These are phyloP conservation scores for Phaeolepiota aurea DNA, from an alignment of 768 basidiomycete genomes.

Conservation along the genomic window DNA sequence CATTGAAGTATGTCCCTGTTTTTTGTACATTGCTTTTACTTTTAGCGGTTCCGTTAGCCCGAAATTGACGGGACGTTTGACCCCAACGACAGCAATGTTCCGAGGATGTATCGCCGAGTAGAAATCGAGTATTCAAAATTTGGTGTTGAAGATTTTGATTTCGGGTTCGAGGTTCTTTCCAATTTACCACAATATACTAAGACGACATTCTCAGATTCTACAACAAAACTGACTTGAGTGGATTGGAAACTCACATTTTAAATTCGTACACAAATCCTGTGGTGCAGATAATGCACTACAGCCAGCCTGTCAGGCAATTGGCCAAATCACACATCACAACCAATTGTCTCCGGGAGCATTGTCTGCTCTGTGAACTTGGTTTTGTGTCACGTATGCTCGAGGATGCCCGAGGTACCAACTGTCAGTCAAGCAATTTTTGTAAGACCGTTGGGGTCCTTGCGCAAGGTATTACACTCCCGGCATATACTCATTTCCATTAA, in stretches of 20 bases:
- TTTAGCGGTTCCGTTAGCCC: slow-evolving; percentile 31
- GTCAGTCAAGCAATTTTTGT: slow-evolving; percentile 96
- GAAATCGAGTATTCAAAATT: slow-evolving; percentile 99
- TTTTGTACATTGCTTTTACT: slow-evolving; percentile 3
- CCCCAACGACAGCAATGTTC: slow-evolving; percentile 51
- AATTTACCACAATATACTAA: slow-evolving; percentile 1
- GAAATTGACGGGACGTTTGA: slow-evolving; percentile 52
- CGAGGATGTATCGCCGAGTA: slow-evolving; percentile 80
- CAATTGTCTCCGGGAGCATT: slow-evolving; percentile 85
- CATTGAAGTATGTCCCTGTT: slow-evolving; percentile 40
- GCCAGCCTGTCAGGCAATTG: slow-evolving; percentile 62
- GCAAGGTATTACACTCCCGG: too few relatives aligned
- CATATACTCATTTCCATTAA: too few relatives aligned
- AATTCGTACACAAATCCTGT: slow-evolving; percentile 95
- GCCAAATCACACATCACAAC: slow-evolving; percentile 91
- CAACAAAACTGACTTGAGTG: slow-evolving; percentile 85
- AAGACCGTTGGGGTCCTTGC: slow-evolving; percentile 85
- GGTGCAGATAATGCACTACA: slow-evolving; percentile 87
- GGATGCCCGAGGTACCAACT: slow-evolving; percentile 89
- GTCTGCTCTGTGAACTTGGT: slow-evolving; percentile 89
- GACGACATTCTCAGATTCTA: slow-evolving; percentile 56
- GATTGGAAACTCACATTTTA: slow-evolving; percentile 92
- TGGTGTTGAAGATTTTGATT: slow-evolving; percentile 98
- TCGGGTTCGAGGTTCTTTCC: slow-evolving; percentile 51
- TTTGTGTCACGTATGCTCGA: slow-evolving; percentile 94